phyloP scores from a whole-genome alignment of 306 rosid genomes.

The Lotus japonicus region DNA sequence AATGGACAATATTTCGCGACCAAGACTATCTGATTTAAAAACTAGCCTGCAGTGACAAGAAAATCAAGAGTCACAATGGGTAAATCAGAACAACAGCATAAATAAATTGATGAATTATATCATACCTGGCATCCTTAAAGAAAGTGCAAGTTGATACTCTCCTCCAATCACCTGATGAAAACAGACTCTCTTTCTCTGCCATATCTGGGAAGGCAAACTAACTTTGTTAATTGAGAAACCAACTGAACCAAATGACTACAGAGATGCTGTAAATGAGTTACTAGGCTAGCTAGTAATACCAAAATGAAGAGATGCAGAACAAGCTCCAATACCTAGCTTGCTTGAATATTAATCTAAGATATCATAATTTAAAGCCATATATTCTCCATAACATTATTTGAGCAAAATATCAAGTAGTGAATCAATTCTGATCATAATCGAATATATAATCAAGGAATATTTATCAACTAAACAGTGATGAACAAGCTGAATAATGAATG shows the following conservation, averaged over 20 bases:
- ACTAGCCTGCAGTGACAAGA: conserved; percentile 24
- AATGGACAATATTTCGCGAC: conserved; percentile 66
- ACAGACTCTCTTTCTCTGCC: conserved; percentile 44
- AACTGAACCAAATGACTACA: neutral
- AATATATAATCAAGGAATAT: conserved; percentile 17
- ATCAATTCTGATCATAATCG: conserved; percentile 11
- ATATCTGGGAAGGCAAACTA: conserved; percentile 24
- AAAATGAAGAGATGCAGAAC: conserved; percentile 11
- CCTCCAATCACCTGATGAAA: conserved; percentile 37
- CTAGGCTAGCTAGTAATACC: neutral
- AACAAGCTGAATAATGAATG: neutral
- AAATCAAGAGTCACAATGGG: conserved; percentile 8
- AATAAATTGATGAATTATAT: neutral
- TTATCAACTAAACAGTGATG: conserved; percentile 6
- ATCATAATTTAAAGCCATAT: neutral
- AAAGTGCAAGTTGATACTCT: conserved; percentile 45
- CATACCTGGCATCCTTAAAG: conserved; percentile 70
- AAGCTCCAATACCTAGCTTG: conserved; percentile 8
- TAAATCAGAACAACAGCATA: neutral
- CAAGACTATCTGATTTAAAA: conserved; percentile 54
- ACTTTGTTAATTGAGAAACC: conserved; percentile 15
- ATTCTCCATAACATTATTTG: neutral
- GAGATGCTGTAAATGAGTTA: neutral
- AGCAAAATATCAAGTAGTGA: conserved; percentile 10
- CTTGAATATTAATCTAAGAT: neutral